Conservation (phyloP, 768 basidiomycete species). For the Heimioporus sp. region DNA sequence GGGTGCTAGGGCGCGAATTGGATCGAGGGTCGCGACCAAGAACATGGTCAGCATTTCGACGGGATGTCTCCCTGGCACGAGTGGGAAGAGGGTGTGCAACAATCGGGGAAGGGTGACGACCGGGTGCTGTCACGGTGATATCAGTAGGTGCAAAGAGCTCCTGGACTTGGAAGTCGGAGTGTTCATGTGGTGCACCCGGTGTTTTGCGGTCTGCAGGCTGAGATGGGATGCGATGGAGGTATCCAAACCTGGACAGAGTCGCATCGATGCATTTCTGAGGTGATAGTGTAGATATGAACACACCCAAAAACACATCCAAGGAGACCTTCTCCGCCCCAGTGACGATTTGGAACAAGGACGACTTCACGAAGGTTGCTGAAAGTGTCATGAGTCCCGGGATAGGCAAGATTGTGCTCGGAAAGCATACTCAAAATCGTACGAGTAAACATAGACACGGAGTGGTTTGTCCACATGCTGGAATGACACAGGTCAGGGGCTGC, state of each 20-base stretch:
- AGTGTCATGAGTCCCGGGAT: conserved; percentile 4
- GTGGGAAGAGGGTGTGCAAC: conserved; percentile 32
- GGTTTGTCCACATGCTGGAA: conserved; percentile 90
- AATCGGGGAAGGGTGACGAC: conserved; percentile 10
- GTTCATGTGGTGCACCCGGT: conserved; percentile 54
- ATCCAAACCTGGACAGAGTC: conserved; percentile 62
- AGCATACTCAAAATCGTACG: conserved; percentile 91
- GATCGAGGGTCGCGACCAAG: conserved; percentile 18
- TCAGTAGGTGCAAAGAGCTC: conserved; percentile 77
- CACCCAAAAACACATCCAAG: conserved; percentile 96
- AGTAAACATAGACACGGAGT: conserved; percentile 92
- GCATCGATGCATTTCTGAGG: conserved; percentile 2
- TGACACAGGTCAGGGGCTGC: conserved; percentile 1
- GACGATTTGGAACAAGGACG: conserved; percentile 90
- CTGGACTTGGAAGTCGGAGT: conserved; percentile 57
- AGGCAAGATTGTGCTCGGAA: neutral
- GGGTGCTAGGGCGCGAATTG: conserved; percentile 25
- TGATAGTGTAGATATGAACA: conserved; percentile 25
- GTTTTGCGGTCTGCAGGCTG: conserved; percentile 58
- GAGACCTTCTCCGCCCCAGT: conserved; percentile 97
- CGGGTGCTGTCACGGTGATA: conserved; percentile 19
- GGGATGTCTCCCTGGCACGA: conserved; percentile 17
- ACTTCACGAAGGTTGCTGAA: conserved; percentile 87
- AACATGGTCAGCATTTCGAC: conserved; percentile 11
- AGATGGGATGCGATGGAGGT: conserved; percentile 90